Evolutionary conservation across 1,139 yeast species (phyloP).

Genomic region (Lodderomyces margitis): DNA sequence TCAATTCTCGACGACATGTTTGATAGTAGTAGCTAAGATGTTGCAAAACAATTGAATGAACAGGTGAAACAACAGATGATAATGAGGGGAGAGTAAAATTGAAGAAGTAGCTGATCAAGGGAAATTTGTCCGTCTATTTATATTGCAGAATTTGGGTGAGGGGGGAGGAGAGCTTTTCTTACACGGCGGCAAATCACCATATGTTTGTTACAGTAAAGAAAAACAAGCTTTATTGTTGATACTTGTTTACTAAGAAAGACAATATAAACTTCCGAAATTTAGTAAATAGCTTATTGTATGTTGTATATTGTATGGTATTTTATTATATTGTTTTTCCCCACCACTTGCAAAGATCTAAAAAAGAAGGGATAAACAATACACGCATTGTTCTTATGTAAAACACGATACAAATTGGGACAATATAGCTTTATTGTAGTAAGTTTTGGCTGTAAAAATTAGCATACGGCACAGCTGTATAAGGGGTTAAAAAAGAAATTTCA

Average conservation of each 20-base stretch:
- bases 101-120: too few species aligned
- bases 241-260: too few species aligned
- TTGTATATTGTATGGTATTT: too few species aligned
- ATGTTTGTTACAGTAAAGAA: neutral
- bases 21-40: neutral
- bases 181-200: too few species aligned
- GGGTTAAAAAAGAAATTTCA: neutral
- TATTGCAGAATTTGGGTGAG: neutral
- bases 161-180: too few species aligned
- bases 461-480: neutral
- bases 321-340: constrained; percentile 1
- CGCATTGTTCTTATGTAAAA: neutral
- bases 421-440: too few species aligned
- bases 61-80: neutral
- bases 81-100: neutral
- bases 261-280: too few species aligned
- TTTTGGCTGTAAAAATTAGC: neutral
- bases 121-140: neutral
- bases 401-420: neutral
- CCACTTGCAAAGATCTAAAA: neutral
- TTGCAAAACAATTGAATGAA: neutral
- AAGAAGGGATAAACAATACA: neutral
- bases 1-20: constrained; percentile 15
- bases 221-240: neutral
- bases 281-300: too few species aligned